Base-by-base conservation (phyloP, 176 grass and related monocot species). In the Phragmites australis region DNA sequence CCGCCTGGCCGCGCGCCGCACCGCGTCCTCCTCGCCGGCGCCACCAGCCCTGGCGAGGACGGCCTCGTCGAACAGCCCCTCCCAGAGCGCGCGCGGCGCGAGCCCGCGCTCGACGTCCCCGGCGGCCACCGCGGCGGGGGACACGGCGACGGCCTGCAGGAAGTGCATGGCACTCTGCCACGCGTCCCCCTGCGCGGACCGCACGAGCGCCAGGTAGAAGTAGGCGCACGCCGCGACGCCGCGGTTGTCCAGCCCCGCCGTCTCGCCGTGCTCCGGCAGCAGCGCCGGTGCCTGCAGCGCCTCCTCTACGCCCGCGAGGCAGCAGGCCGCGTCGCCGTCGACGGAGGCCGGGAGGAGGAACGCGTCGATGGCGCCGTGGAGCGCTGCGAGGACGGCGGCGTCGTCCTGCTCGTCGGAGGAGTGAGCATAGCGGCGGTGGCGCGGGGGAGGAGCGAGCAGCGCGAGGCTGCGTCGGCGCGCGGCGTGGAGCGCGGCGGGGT, bases 161-260 rank as follows among this genome's bases (percentile, higher is more conserved):
- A 98, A 89, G 79, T 98, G 83, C 86, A 90, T 89, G 74, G 90
- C 91, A 88, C 91, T 91, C 88, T 99, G 96, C 90, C 95, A 98
- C 62, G 84, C 72, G 51, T 99, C 92, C 9, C 84, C 84, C 71
- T 88, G 85, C 1, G 89, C 81, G 48, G 82, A 88, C 65, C 89
- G 84, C 39, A 94, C 90, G 51, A 93, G 79, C 18, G 90, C 84
- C 9, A 99, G 96, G 84, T 82, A 99, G 86, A 99, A 99, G 80
- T 99, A 99, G 64, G 96, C 75, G 78, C 88, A 94, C 34, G 87
- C 91, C 15, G 88, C 90, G 22, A 99, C 62, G 82, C 78, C 83
- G 18, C 75, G 81, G 88, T 99, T 99, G 30, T 83, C 90, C 1
- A 93, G 29, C 23, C 96, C 92, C 7, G 78, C 83, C 30, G 79